A percentile compares a stretch with the other conserved stretches of the same genome.
These are phyloP conservation scores for Ambrosia trifida DNA, from an alignment of 129 eudicot genomes.

Conservation along the genomic window DNA sequence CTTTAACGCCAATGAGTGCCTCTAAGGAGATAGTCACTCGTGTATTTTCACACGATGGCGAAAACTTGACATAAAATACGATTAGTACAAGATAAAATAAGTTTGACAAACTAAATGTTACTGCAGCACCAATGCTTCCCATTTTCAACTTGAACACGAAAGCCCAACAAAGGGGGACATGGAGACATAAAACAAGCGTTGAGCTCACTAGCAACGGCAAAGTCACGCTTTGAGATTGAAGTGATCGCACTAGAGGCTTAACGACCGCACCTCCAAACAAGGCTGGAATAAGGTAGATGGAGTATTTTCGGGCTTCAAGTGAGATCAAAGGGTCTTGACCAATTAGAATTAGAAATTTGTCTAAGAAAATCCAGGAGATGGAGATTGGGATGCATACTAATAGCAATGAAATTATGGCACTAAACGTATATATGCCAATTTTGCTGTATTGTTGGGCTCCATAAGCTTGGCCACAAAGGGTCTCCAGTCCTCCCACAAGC, in stretches of 20 bases:
- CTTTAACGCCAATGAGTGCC: constrained; percentile 42
- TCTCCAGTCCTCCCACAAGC: constrained; percentile 70
- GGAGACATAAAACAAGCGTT: constrained; percentile 41
- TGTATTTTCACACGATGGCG: constrained; percentile 42
- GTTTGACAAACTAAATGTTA: constrained; percentile 58
- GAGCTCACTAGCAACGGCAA: constrained; percentile 57
- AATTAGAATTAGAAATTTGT: constrained; percentile 43
- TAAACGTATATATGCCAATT: constrained; percentile 54
- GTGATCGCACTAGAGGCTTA: constrained; percentile 55
- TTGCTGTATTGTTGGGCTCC: constrained; percentile 65
- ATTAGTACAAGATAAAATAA: constrained; percentile 45
- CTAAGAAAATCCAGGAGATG: constrained; percentile 59
- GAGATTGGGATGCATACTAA: constrained; percentile 58
- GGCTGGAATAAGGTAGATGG: constrained; percentile 55
- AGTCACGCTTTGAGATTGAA: constrained; percentile 64
- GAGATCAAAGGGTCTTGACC: constrained; percentile 80
- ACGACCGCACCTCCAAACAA: constrained; percentile 55
- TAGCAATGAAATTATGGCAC: constrained; percentile 56
- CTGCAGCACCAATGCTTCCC: constrained; percentile 64
- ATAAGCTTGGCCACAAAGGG: constrained; percentile 81
- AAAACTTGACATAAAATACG: constrained; percentile 45
- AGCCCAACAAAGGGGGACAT: constrained; percentile 68
- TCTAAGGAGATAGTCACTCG: constrained; percentile 46
- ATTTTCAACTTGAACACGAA: constrained; percentile 53
- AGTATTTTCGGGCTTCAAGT: constrained; percentile 52